Conservation (phyloP, 1,284 basidiomycete species). For the Ustilago nuda region DNA sequence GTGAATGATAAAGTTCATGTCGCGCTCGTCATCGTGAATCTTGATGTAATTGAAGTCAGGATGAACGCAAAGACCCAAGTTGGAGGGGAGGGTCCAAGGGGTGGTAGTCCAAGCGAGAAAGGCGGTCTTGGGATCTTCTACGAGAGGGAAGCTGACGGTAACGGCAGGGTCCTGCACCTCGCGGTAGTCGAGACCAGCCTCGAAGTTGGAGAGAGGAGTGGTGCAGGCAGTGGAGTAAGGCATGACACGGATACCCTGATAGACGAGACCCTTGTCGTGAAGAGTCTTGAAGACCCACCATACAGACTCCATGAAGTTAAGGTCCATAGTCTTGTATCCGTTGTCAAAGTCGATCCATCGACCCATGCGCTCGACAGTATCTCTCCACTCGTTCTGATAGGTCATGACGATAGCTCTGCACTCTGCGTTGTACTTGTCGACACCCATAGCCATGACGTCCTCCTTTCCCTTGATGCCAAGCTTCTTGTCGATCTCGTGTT, state of each 20-base stretch:
- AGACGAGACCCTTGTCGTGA: slow-evolving; percentile 92
- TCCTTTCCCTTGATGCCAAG: slow-evolving; percentile 90
- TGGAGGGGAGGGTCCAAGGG: slow-evolving; percentile 97
- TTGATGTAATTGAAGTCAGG: slow-evolving; percentile 97
- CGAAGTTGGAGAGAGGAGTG: slow-evolving; percentile 97
- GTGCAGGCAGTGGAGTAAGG: slow-evolving; percentile 97
- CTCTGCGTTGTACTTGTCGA: slow-evolving; percentile 96
- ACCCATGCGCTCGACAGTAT: slow-evolving; percentile 96
- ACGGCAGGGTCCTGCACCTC: slow-evolving; percentile 96
- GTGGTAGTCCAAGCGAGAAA: slow-evolving; percentile 99
- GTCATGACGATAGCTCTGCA: slow-evolving; percentile 98
- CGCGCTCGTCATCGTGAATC: slow-evolving; percentile 89
- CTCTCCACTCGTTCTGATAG: slow-evolving; percentile 91
- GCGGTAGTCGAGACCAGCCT: slow-evolving; percentile 91
- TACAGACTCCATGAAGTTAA: slow-evolving; percentile 95
- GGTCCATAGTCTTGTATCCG: slow-evolving; percentile 97
- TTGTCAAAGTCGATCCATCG: slow-evolving; percentile 99
- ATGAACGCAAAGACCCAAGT: slow-evolving; percentile 93
- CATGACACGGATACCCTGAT: slow-evolving; percentile 94
- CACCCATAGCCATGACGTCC: slow-evolving; percentile 95
- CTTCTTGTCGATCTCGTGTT: slow-evolving; percentile 99
- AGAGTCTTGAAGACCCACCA: slow-evolving; percentile 99
- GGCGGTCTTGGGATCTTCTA: slow-evolving; percentile 90
- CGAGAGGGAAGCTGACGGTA: slow-evolving; percentile 90
- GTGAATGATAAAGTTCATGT: slow-evolving; percentile 91